Evolutionary conservation across 140 eudicot species (phyloP).

Genomic region (Ambrosia hybrid): DNA sequence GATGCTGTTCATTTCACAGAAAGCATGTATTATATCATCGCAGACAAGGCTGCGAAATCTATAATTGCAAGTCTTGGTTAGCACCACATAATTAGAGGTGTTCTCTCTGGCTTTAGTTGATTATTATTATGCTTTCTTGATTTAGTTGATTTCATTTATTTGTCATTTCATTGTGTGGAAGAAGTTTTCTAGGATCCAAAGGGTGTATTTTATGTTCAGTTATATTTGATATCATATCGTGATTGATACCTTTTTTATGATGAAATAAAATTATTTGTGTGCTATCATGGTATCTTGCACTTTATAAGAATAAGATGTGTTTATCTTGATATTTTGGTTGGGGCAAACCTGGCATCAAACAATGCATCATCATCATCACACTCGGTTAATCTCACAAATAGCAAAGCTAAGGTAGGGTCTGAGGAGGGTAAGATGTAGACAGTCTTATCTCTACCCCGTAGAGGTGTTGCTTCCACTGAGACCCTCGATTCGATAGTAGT

Average conservation of each 20-base stretch:
- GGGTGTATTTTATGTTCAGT: neutral
- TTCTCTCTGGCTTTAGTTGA: neutral
- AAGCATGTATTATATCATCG: conserved; percentile 52
- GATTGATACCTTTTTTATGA: neutral
- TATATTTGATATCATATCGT: neutral
- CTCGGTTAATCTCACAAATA: too few relatives aligned
- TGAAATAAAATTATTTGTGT: neutral
- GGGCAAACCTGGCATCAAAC: too few relatives aligned
- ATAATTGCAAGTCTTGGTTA: conserved; percentile 19
- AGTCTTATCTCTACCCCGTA: too few relatives aligned
- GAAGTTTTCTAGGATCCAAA: neutral
- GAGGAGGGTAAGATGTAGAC: too few relatives aligned
- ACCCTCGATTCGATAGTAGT: too few relatives aligned
- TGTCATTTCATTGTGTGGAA: conserved; percentile 1
- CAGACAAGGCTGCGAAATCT: conserved; percentile 38
- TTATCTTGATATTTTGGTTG: neutral
- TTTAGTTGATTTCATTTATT: neutral
- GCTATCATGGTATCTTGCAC: neutral
- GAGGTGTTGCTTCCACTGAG: too few relatives aligned
- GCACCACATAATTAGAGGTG: neutral
- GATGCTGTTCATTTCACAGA: conserved; percentile 75
- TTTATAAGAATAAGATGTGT: neutral
- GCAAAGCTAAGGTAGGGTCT: too few relatives aligned
- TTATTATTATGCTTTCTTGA: neutral
- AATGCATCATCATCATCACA: too few relatives aligned